Base-by-base conservation (phyloP, 768 basidiomycete genomes). In the Lactarius pseudohatsudake region DNA sequence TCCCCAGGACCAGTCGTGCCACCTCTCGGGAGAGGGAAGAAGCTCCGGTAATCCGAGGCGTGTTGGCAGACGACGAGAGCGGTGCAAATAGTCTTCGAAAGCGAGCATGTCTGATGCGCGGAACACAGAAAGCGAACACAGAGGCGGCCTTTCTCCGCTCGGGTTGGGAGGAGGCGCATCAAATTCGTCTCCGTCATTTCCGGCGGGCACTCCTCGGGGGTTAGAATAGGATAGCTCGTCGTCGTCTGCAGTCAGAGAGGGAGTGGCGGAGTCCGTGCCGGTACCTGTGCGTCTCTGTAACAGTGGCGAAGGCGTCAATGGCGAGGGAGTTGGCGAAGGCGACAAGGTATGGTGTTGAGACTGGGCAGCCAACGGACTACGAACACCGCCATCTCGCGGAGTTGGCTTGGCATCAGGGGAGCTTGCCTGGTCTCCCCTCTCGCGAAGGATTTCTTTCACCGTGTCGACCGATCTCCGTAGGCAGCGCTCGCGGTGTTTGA, bases 1-100 rank as follows among this genome's bases (percentile, higher is more conserved):
- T 55, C 64, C 64, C 69, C 69, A 70, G 32, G 69, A 70, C 69
- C 69, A 70, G 28, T 69, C 69, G 38, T 69, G 68, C 69, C 69
- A 70, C 45, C 36, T 60, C 36, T 62, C 64, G 3, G 69, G 68
- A 22, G 69, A 40, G 18, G 61, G 64, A 45, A 61, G 47, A 18
- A 70, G 69, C 16, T 64, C 62, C 34, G 69, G 69, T 26, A 67
- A 64, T 40, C 64, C 47, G 22, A 67, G 66, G 40, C 64, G 69
- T 6, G 68, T 65, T 26, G 69, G 67, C 9, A 69, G 60, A 53
- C 69, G 69, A 59, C 69, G 69, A 38, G 69, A 70, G 54, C 69
- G 69, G 40, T 70, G 68, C 43, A 70, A 59, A 26, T 70, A 70
- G 34, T 65, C 68, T 36, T 70, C 69, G 47, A 70, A 70, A 26